Evolutionary conservation across 2,329 filamentous ascomycete species (phyloP).

Genomic region (Talaromyces sp.): DNA sequence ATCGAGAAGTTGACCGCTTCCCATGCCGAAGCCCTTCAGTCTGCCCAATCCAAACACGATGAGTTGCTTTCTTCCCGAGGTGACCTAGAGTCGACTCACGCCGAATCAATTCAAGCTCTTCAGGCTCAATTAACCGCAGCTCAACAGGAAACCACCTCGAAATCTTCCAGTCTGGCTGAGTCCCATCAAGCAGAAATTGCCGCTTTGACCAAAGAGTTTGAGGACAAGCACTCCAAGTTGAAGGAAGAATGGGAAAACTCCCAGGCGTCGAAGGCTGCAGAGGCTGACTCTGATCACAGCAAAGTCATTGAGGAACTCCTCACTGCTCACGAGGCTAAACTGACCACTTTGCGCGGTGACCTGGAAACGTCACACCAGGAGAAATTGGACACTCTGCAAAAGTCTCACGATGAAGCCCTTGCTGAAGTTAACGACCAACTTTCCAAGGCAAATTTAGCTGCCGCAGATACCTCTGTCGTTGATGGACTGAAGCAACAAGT

Average conservation of each 20-base stretch:
- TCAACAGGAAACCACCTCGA: conserved; percentile 21
- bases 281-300: conserved; percentile 34
- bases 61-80: conserved; percentile 24
- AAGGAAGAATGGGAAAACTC: conserved; percentile 34
- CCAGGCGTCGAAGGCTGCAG: conserved; percentile 28
- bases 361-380: conserved; percentile 31
- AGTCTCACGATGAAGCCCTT: conserved; percentile 30
- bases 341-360: conserved; percentile 32
- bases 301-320: conserved; percentile 39
- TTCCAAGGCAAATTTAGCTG: conserved; percentile 29
- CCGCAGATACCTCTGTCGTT: conserved; percentile 32
- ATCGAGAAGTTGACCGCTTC: conserved; percentile 28
- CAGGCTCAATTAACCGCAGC: conserved; percentile 21
- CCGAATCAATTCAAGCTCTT: conserved; percentile 4
- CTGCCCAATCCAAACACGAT: conserved; percentile 32
- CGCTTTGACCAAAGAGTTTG: conserved; percentile 31
- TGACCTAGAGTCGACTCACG: conserved; percentile 27
- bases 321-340: conserved; percentile 34
- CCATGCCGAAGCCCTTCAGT: conserved; percentile 24
- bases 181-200: conserved; percentile 26
- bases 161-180: conserved; percentile 27
- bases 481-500: conserved; percentile 38
- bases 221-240: conserved; percentile 28
- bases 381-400: conserved; percentile 33
- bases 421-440: conserved; percentile 31